Evolutionary conservation across 495 filamentous ascomycete genomes (phyloP).

Genomic region (Xylaria cubensis): DNA sequence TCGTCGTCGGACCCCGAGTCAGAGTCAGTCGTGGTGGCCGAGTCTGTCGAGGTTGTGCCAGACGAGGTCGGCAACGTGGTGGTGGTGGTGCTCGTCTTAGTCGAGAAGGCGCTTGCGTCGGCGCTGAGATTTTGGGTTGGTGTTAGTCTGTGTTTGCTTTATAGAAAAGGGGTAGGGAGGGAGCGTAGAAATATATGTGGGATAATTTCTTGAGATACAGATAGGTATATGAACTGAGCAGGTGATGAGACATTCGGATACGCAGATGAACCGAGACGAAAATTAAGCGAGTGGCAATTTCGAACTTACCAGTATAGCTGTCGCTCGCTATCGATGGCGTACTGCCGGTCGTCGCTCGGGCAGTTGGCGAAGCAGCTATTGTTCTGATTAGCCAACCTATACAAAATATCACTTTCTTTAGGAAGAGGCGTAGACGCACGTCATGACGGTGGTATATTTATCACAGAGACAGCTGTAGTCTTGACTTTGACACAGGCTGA

Average conservation of each 20-base stretch:
- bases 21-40: conserved; percentile 7
- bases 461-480: conserved; percentile 53
- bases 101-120: conserved; percentile 46
- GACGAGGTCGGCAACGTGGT: conserved; percentile 11
- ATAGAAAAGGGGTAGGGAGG: not conserved
- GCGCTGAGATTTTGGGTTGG: conserved; percentile 19
- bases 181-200: not conserved
- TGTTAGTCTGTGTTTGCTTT: not conserved
- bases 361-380: conserved; percentile 58
- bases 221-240: not conserved
- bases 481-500: conserved; percentile 41
- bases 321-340: conserved; percentile 40
- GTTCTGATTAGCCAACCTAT: not conserved
- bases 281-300: not conserved
- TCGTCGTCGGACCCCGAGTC: not conserved
- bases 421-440: conserved; percentile 35
- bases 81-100: conserved; percentile 26
- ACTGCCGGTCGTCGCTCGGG: conserved; percentile 47
- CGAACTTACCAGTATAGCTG: conserved; percentile 47
- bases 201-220: not conserved
- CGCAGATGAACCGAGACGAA: not conserved
- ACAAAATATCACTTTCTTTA: not conserved
- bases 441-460: conserved; percentile 46
- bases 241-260: not conserved
- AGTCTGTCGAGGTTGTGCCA: not conserved